Evolutionary conservation across 2,329 filamentous ascomycete species (phyloP).

Genomic region (Scedosporium apiospermum): DNA sequence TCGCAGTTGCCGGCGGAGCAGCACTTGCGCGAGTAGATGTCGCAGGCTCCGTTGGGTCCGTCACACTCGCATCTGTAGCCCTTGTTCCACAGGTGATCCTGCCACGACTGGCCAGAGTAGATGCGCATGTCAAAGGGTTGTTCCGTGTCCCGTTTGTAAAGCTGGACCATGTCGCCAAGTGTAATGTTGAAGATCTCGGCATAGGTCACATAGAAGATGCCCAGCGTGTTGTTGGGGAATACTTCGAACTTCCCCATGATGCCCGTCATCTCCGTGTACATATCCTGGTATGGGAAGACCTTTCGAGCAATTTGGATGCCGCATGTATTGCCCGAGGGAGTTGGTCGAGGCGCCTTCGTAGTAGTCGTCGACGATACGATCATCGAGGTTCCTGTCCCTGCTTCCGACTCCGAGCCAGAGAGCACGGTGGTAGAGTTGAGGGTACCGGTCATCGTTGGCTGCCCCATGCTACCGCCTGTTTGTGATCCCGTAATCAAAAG

Average conservation of each 20-base stretch:
- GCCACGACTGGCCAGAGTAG: not conserved
- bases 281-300: not conserved
- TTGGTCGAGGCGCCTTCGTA: not conserved
- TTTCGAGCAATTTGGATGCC: not conserved
- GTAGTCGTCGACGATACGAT: too few relatives aligned
- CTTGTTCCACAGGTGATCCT: not conserved
- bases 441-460: too few relatives aligned
- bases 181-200: not conserved
- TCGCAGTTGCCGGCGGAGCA: not conserved
- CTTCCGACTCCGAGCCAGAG: too few relatives aligned
- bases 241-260: too few relatives aligned
- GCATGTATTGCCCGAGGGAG: not conserved
- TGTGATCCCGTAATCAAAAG: too few relatives aligned
- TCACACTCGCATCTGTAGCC: slow-evolving; percentile 2
- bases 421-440: too few relatives aligned
- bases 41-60: not conserved
- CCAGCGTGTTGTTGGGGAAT: too few relatives aligned
- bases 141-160: not conserved
- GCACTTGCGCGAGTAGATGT: not conserved
- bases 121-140: not conserved
- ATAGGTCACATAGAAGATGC: not conserved
- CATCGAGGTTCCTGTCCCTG: too few relatives aligned
- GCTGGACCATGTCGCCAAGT: not conserved
- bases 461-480: too few relatives aligned
- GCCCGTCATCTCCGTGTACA: not conserved